Percentiles rank a stretch among this genome's conserved stretches.
phyloP scores from a whole-genome alignment of 768 basidiomycete species.

The Tephrocybe sp. region DNA sequence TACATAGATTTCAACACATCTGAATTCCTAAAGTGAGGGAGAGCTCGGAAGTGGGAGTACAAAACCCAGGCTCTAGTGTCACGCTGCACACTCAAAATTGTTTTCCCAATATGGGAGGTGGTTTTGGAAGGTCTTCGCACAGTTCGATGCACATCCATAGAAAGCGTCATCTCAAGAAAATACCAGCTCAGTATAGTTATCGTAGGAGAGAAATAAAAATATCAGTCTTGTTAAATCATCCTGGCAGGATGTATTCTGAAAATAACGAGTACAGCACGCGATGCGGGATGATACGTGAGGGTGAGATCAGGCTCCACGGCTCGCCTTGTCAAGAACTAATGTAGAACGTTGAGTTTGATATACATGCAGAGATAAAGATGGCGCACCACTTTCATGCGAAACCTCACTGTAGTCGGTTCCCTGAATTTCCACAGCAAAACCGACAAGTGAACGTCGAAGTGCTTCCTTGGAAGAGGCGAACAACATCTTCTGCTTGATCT shows the following conservation, averaged over 20 bases:
- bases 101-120: too few species aligned
- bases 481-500: slow-evolving; percentile 91
- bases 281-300: slow-evolving; percentile 6
- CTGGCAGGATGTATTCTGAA: slow-evolving; percentile 9
- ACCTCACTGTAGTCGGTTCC: slow-evolving; percentile 79
- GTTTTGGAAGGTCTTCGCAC: too few species aligned
- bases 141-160: too few species aligned
- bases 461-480: slow-evolving; percentile 86
- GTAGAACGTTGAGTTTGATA: background rate
- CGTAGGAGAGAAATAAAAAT: background rate
- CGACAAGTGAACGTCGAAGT: slow-evolving; percentile 68
- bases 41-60: too few species aligned
- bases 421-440: slow-evolving; percentile 81
- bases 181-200: too few species aligned
- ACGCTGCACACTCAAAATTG: too few species aligned
- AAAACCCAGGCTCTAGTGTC: too few species aligned
- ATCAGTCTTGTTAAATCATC: background rate
- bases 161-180: too few species aligned
- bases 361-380: background rate
- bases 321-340: slow-evolving; percentile 34
- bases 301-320: slow-evolving; percentile 22
- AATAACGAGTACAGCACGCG: slow-evolving; percentile 6
- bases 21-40: too few species aligned
- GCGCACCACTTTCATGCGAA: slow-evolving; percentile 64
- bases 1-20: too few species aligned